These are phyloP conservation scores for Tremella fuciformis DNA, from an alignment of 768 basidiomycete species.

Conservation along the genomic window DNA sequence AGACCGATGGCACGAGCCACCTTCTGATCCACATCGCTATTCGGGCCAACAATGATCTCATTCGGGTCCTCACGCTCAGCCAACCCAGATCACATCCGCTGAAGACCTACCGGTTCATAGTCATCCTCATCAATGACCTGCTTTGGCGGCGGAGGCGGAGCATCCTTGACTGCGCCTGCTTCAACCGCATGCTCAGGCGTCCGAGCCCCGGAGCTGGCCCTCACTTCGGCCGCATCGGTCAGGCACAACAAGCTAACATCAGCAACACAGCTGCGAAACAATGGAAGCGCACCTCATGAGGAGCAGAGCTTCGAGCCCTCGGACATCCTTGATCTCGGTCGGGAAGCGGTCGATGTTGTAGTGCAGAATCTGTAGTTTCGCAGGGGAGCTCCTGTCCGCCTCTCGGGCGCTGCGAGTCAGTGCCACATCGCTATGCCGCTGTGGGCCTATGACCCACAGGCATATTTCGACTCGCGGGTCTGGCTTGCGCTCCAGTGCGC, in stretches of 20 bases:
- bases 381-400: constrained; percentile 38
- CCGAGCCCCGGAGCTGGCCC: constrained; percentile 9
- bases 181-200: neutral
- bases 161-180: neutral
- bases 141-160: constrained; percentile 11
- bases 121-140: constrained; percentile 39
- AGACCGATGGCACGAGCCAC: constrained; percentile 36
- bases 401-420: constrained; percentile 31
- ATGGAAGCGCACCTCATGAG: constrained; percentile 28
- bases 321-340: constrained; percentile 44
- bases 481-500: constrained; percentile 46
- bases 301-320: constrained; percentile 41
- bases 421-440: neutral
- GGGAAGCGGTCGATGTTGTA: constrained; percentile 50
- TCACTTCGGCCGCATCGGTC: constrained; percentile 40
- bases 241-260: constrained; percentile 28
- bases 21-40: constrained; percentile 35
- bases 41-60: constrained; percentile 41
- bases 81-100: neutral
- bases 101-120: constrained; percentile 35
- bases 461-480: constrained; percentile 50
- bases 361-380: constrained; percentile 46
- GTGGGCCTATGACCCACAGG: constrained; percentile 30
- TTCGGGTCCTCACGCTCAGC: constrained; percentile 41
- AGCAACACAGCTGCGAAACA: neutral